Percentiles rank a stretch among this genome's conserved stretches.
Evolutionary conservation across 2,329 filamentous ascomycete species (phyloP).

Genomic region (Xylariales sp.): DNA sequence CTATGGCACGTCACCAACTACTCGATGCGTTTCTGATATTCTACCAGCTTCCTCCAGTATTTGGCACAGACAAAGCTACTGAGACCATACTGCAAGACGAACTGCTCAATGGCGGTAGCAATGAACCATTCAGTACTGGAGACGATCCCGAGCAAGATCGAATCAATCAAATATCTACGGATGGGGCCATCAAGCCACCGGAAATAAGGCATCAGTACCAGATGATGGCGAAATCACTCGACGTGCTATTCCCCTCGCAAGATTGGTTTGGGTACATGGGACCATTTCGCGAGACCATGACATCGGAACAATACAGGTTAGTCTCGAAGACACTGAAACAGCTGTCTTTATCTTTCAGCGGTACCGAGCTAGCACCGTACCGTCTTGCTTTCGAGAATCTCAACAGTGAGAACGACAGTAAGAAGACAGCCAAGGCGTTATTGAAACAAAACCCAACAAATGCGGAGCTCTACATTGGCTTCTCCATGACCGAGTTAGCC

Average conservation of each 20-base stretch:
- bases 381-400: constrained; percentile 62
- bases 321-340: constrained; percentile 51
- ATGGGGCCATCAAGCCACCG: constrained; percentile 13
- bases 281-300: constrained; percentile 15
- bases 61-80: constrained; percentile 20
- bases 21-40: constrained; percentile 69
- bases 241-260: constrained; percentile 47
- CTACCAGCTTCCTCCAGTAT: constrained; percentile 55
- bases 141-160: constrained; percentile 7
- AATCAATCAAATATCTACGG: constrained; percentile 8
- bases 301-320: constrained; percentile 38
- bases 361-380: constrained; percentile 61
- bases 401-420: constrained; percentile 50
- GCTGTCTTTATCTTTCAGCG: constrained; percentile 41
- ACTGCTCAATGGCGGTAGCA: constrained; percentile 37
- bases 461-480: constrained; percentile 70
- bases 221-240: constrained; percentile 23
- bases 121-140: constrained; percentile 22
- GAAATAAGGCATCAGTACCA: constrained; percentile 20
- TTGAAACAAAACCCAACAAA: constrained; percentile 64
- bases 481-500: constrained; percentile 65
- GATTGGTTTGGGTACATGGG: constrained; percentile 41
- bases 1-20: constrained; percentile 39
- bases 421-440: constrained; percentile 67
- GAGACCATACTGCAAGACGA: constrained; percentile 43